These are phyloP conservation scores for Annona squamosa DNA, from an alignment of 164 flowering plant species.

Conservation along the genomic window DNA sequence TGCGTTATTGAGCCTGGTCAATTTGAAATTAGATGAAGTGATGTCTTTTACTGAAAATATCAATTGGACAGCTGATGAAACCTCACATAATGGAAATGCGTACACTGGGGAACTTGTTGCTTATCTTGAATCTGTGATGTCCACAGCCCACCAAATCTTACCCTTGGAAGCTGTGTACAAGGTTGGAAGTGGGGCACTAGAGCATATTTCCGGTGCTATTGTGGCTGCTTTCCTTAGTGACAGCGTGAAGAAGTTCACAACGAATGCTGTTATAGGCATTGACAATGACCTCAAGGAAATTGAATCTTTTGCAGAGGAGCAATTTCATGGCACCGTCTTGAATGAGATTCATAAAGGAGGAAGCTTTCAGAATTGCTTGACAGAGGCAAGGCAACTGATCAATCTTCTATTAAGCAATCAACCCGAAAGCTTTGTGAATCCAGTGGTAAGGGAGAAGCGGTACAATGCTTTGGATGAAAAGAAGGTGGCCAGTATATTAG, in stretches of 20 bases:
- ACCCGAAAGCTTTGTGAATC: conserved; percentile 88
- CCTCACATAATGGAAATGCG: conserved; percentile 37
- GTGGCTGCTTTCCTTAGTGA: conserved; percentile 70
- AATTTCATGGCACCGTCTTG: conserved; percentile 57
- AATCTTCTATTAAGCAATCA: conserved; percentile 75
- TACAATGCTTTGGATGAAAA: conserved; percentile 67
- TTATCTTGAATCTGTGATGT: conserved; percentile 64
- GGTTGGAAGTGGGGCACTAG: conserved; percentile 72
- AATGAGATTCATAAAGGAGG: conserved; percentile 57
- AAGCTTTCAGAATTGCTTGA: conserved; percentile 50
- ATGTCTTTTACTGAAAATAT: conserved; percentile 59
- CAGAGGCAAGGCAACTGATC: conserved; percentile 70
- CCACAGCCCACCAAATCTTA: conserved; percentile 77
- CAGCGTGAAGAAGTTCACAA: conserved; percentile 72
- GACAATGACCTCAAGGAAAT: conserved; percentile 53
- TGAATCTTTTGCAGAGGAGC: conserved; percentile 77
- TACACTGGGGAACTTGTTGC: conserved; percentile 55
- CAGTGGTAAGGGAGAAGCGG: conserved; percentile 67
- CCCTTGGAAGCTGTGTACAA: conserved; percentile 72
- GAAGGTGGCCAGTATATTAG: conserved; percentile 66
- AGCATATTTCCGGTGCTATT: conserved; percentile 60
- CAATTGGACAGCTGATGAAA: conserved; percentile 73
- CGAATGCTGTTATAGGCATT: conserved; percentile 55
- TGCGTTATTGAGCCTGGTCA: conserved; percentile 52
- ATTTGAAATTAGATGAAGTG: conserved; percentile 55